phyloP scores from a whole-genome alignment of 495 filamentous ascomycete species.

The Neurospora tetraspora region DNA sequence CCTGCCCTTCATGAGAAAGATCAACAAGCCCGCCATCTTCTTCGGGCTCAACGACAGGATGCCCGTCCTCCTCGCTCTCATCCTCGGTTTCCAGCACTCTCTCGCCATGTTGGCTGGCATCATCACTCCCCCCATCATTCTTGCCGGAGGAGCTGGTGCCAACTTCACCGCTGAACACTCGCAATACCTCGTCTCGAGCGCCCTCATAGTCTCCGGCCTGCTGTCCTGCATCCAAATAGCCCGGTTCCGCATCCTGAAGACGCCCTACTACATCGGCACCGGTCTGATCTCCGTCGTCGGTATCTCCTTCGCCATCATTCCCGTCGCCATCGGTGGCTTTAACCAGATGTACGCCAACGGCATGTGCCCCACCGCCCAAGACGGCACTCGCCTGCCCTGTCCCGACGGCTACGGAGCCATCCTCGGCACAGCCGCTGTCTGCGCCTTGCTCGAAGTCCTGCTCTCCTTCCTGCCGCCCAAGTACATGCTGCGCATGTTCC shows the following conservation, averaged over 20 bases:
- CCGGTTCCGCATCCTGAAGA: conserved; percentile 68
- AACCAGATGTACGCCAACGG: conserved; percentile 80
- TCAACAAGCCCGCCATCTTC: conserved; percentile 58
- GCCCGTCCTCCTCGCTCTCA: conserved; percentile 66
- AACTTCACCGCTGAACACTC: conserved; percentile 50
- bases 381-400: conserved; percentile 64
- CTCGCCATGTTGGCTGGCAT: conserved; percentile 46
- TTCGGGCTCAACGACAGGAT: conserved; percentile 80
- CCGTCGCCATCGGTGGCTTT: conserved; percentile 69
- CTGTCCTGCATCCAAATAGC: conserved; percentile 76
- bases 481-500: conserved; percentile 68
- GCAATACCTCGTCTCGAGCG: conserved; percentile 83
- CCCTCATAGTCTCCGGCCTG: conserved; percentile 76
- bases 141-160: conserved; percentile 53
- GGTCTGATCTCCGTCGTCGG: conserved; percentile 87
- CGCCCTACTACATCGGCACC: conserved; percentile 76
- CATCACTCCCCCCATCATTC: conserved; percentile 74
- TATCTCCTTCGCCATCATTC: conserved; percentile 79
- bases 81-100: conserved; percentile 39
- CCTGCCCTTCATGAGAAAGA: conserved; percentile 69
- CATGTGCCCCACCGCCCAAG: conserved; percentile 52
- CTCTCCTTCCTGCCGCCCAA: conserved; percentile 64
- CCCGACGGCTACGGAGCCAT: conserved; percentile 80
- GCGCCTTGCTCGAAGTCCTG: conserved; percentile 66
- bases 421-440: conserved; percentile 59